Base-by-base conservation (phyloP, 768 basidiomycete genomes). In the Amanita inopinata region DNA sequence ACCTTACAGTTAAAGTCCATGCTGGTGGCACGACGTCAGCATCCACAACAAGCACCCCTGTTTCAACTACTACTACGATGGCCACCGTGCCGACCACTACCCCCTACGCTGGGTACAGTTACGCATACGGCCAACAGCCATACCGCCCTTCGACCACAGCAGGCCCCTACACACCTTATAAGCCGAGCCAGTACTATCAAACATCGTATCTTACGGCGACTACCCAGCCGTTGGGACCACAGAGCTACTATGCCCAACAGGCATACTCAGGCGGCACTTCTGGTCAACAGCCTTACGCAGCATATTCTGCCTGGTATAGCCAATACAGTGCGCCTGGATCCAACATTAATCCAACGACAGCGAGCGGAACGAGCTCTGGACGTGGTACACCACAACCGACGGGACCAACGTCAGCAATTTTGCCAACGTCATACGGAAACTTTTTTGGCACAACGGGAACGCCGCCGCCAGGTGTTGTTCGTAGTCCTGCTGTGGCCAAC, bases 1-100 rank as follows among this genome's bases (percentile, higher is more conserved):
- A 89, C 54, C 70, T 74, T 3, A 90, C 86, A 1, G 61, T 87
- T 33, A 80, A 78, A 60, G 70, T 86, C 46, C 58, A 58, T 6
- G 46, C 73, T 1, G 63, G 69, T 3, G 49, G 57, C 6, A 47
- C 59, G 31, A 47, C 66, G 35, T 43, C 62, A 38, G 56, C 65
- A 11, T 51, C 64, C 32, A 52, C 60, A 17, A 50, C 62, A 7
- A 53, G 60, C 11, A 53, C 65, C 3, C n/a, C n/a, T n/a, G n/a
- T n/a, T n/a, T n/a, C n/a, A n/a, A 56, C 72, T 17, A 53, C 62
- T 5, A 49, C 62, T 5, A 46, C 56, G 4, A 49, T 59, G 1
- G 43, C 59, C 3, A 45, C 57, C 24, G 47, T 56, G 19, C 44
- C 60, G 23, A 48, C 62, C 24, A 43, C 57, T 27, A 43, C 57